Conservation (phyloP, 2,329 filamentous ascomycete genomes). For the Pyrenophora seminiperda region DNA sequence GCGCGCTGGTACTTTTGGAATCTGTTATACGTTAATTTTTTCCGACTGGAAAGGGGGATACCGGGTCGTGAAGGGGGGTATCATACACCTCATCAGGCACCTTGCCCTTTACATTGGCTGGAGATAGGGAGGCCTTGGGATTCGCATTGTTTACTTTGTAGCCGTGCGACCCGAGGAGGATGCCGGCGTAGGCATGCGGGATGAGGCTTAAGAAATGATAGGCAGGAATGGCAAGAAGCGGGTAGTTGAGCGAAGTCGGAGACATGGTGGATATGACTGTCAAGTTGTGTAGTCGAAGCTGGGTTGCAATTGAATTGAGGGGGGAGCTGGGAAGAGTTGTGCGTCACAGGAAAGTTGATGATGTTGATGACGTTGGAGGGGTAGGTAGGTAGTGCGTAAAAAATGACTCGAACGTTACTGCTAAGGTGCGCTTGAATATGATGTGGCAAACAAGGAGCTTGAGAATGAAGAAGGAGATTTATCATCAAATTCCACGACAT, state of each 20-base stretch:
- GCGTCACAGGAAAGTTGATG: not conserved
- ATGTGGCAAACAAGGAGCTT: too few species aligned
- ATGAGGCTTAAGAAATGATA: conserved; percentile 34
- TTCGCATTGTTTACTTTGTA: conserved; percentile 36
- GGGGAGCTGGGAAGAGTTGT: not conserved
- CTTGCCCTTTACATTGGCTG: conserved; percentile 30
- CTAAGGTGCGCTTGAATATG: too few species aligned
- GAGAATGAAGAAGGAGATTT: not conserved
- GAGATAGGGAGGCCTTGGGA: conserved; percentile 29
- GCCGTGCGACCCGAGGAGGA: conserved; percentile 20
- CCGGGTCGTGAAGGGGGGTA: not conserved
- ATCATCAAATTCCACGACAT: not conserved
- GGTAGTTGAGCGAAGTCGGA: conserved; percentile 30
- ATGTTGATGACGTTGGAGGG: not conserved
- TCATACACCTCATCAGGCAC: conserved; percentile 30
- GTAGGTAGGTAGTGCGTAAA: not conserved
- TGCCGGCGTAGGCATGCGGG: conserved; percentile 27
- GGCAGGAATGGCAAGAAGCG: conserved; percentile 34
- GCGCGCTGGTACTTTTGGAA: conserved; percentile 37
- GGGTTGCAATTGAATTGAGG: not conserved
- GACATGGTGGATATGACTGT: conserved; percentile 16
- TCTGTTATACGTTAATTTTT: conserved; percentile 1
- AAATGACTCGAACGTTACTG: too few species aligned
- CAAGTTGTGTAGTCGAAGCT: not conserved
- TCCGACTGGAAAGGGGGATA: too few species aligned